Evolutionary conservation across 805 yeast genomes (phyloP), one percentile per base, ranked within the genome.

Genomic region (Clavispora fructus): DNA sequence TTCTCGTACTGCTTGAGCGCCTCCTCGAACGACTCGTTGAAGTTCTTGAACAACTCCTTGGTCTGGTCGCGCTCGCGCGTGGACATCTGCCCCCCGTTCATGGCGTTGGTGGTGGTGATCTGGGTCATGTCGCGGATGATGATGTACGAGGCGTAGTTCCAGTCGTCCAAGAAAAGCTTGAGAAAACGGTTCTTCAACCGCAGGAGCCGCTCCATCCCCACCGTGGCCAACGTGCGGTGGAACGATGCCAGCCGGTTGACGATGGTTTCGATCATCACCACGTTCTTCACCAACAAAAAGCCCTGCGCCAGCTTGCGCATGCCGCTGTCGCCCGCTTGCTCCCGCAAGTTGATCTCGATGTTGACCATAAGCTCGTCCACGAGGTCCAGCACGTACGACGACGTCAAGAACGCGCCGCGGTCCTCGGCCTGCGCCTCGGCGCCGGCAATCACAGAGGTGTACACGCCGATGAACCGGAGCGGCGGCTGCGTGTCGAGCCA

Each of bases 11-110:
- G 80, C 28, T 74, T 75, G 23, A 85, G 77, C 30, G 91, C 78
- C 30, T 80, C 87, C 44, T 94, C 98, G 60, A 94, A 87, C 39
- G 83, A 84, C 27, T 79, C 79, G 61, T 91, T 92, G 68, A 92
- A 94, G 48, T 77, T 83, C 52, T 78, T 79, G 67, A 88, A 89
- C 59, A 87, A 80, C 50, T 94, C 97, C 58, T 92, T 94, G 46
- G 89, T 79, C 42, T 74, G 79, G 44, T 89, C 96, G 51, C 81
- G 79, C 53, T 89, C 96, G 54, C 87, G 85, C n/a, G 81, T 80
- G 39, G 80, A 53, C 48, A 67, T 47, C 40, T 60, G 60, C 13
- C 53, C 53, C 13, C 57, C 69, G 63, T 31, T 77, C 78, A 16
- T 46, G 35, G 78, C 74, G 44, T 73, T 72, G 17, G 77, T 73